Evolutionary conservation across 1,139 yeast genomes (phyloP), one percentile per base, ranked within the genome.

Genomic region (Pichia sp.): DNA sequence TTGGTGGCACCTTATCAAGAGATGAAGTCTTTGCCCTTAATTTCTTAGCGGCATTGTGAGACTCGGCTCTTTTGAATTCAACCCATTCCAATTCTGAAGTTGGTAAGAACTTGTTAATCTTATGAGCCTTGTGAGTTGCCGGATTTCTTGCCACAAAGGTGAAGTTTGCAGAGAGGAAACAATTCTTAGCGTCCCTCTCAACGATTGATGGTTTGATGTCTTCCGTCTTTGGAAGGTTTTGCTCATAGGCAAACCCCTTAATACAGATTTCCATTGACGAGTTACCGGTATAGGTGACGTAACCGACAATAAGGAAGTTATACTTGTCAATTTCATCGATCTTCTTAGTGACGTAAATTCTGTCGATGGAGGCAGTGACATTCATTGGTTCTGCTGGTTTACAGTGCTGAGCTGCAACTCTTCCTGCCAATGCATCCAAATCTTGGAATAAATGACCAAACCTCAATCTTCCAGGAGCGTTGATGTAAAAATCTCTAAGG

Each of bases 141-240:
- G 96, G 96, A 57, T 88, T 84, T 57, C 96, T 73, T 14, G 96
- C 96, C 26, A 87, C 97, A 63, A 88, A 87, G 0, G 97, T 88
- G 66, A 88, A 88, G 54, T 84, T 84, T 12, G 96, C 96, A 23
- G 87, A 77, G 50, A 87, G 63, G 58, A 87, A 25, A 73, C 70
- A 41, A 5, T 54, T 48, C 11, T 45, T 44, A 6, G 48, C 38
- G 33, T 70, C 70, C 9, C 59, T 59, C 33, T 47, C 66, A 56
- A 50, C 64, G 63, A 37, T 57, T 50, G 45, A 66, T 63, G 44
- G 62, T 49, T 48, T 56, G 40, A 57, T 49, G 10, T 42, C 40
- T 5, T 32, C 31, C 18, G 59, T 56, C 13, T 32, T 27, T 6
- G 60, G 59, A 2, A 76, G 69, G 3, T 63, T 60, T 25, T 68